Evolutionary conservation across 805 yeast genomes (phyloP).

Genomic region (Metschnikowia dekortorum): DNA sequence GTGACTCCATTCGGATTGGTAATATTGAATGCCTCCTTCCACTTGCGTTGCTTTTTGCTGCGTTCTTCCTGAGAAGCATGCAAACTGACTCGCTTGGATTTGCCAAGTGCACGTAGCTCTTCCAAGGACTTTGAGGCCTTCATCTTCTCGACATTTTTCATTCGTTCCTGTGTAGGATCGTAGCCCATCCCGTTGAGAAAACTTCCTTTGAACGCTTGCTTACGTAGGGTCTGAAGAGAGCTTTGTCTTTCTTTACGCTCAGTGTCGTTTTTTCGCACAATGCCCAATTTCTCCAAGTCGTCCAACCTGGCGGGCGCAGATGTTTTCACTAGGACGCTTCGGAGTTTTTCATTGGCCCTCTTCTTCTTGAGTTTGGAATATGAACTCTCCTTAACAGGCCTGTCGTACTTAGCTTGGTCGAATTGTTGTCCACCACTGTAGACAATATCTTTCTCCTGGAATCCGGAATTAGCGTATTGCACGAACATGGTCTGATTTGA

Average conservation of each 20-base stretch:
- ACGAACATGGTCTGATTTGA: constrained; percentile 23
- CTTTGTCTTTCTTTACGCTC: constrained; percentile 13
- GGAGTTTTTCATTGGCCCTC: constrained; percentile 15
- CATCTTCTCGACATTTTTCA: constrained; percentile 2
- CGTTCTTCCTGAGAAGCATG: constrained; percentile 16
- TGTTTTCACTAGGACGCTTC: constrained; percentile 10
- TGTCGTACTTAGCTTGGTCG: constrained; percentile 16
- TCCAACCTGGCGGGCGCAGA: constrained; percentile 12
- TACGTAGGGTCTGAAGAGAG: constrained; percentile 12
- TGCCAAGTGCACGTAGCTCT: constrained; percentile 14
- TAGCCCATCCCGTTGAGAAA: constrained; percentile 45
- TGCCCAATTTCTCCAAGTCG: constrained; percentile 15
- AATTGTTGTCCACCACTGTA: constrained; percentile 18
- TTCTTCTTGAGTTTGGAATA: constrained; percentile 17
- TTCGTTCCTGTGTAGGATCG: constrained; percentile 40
- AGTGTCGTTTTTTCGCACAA: constrained; percentile 17
- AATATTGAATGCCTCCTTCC: constrained; percentile 20
- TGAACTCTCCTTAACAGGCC: constrained; percentile 14
- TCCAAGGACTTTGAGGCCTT: constrained; percentile 10
- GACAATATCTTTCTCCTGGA: constrained; percentile 13
- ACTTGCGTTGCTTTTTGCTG: constrained; percentile 18
- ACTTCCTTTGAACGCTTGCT: constrained; percentile 37
- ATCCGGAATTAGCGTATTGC: constrained; percentile 13
- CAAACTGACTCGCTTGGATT: constrained; percentile 12
- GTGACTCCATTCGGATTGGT: neutral